Evolutionary conservation across 257 asterid species (phyloP).

Genomic region (Lycium barbarum): DNA sequence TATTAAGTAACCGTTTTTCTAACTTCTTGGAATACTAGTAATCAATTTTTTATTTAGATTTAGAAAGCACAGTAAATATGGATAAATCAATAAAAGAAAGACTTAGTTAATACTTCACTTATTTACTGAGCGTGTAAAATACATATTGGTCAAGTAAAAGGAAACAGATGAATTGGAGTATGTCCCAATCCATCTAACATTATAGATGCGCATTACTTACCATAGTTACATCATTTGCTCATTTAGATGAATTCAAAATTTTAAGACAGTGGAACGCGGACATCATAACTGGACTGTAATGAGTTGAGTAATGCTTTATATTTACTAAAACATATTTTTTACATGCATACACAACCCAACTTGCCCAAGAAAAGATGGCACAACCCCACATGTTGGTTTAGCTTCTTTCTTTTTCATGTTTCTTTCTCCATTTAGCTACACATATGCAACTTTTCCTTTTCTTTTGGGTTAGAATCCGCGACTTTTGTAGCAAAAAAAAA

Average conservation of each 20-base stretch:
- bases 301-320: neutral
- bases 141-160: neutral
- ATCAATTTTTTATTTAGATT: no score
- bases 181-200: neutral
- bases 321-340: no score
- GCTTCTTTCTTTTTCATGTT: neutral
- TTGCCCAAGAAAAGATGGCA: neutral
- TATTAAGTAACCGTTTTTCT: neutral
- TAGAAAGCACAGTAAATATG: neutral
- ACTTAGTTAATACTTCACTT: neutral
- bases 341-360: neutral
- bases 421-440: neutral
- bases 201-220: neutral
- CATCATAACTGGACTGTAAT: no score
- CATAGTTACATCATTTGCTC: no score
- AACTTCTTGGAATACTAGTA: neutral
- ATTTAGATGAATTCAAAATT: neutral
- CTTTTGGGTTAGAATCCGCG: no score
- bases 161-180: neutral
- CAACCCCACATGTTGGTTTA: neutral
- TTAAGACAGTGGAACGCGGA: neutral
- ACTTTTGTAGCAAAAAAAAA: no score
- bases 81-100: neutral
- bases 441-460: neutral
- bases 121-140: neutral